These are phyloP conservation scores for Eudorina sp. DNA, from an alignment of 139 green algal species.

Conservation along the genomic window DNA sequence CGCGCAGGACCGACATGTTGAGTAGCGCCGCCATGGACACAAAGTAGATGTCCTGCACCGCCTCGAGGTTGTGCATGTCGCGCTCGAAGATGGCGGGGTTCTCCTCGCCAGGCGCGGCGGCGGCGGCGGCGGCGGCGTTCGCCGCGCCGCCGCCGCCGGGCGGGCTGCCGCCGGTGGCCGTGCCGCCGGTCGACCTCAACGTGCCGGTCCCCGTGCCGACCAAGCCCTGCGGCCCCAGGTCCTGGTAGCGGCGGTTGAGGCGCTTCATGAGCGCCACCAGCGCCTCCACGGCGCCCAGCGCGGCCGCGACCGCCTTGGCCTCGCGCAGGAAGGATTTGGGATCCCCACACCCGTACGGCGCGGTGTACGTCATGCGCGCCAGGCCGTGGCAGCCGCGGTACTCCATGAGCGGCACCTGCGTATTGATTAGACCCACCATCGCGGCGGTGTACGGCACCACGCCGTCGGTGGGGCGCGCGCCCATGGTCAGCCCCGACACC, in stretches of 20 bases:
- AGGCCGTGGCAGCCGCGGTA: slow-evolving; percentile 73
- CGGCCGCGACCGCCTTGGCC: slow-evolving; percentile 66
- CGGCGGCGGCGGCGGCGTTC: neutral
- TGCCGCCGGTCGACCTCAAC: neutral
- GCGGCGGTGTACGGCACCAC: slow-evolving; percentile 54
- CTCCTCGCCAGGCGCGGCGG: neutral
- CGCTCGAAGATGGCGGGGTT: slow-evolving; percentile 62
- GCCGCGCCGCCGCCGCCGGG: neutral
- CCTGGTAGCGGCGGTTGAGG: slow-evolving; percentile 48
- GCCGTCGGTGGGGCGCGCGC: slow-evolving; percentile 7
- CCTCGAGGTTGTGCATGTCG: slow-evolving; percentile 71
- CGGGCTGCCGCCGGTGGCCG: neutral
- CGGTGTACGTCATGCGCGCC: slow-evolving; percentile 63
- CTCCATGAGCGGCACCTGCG: slow-evolving; percentile 74
- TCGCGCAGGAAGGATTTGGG: slow-evolving; percentile 58
- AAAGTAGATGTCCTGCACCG: slow-evolving; percentile 74
- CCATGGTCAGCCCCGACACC: slow-evolving; percentile 24
- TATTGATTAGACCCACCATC: slow-evolving; percentile 62
- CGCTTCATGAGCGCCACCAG: slow-evolving; percentile 71
- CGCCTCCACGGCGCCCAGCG: slow-evolving; percentile 67
- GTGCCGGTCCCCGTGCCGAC: too few species aligned
- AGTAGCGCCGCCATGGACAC: slow-evolving; percentile 69
- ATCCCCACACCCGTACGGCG: slow-evolving; percentile 59
- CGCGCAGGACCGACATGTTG: slow-evolving; percentile 74
- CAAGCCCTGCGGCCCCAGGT: slow-evolving; percentile 13